These are phyloP conservation scores for Rhododendron williamsianum DNA, from an alignment of 148 eudicot genomes.

Conservation along the genomic window DNA sequence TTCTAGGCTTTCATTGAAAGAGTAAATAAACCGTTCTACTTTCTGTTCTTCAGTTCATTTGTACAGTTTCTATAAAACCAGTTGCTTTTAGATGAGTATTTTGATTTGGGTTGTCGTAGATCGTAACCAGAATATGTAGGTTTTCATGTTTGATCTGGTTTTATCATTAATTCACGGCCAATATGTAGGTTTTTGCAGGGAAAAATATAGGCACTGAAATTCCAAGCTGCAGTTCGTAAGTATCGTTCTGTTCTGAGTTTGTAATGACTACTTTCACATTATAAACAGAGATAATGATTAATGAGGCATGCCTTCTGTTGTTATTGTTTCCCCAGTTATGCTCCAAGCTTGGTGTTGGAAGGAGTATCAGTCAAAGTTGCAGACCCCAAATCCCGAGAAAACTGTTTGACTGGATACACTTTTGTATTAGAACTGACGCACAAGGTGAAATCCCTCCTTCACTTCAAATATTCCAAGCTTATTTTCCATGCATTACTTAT, in stretches of 20 bases:
- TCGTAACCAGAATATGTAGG: background rate
- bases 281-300: background rate
- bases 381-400: constrained; percentile 67
- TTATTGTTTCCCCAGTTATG: constrained; percentile 38
- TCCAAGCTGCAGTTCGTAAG: constrained; percentile 73
- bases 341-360: constrained; percentile 70
- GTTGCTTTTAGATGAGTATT: background rate
- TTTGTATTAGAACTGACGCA: constrained; percentile 56
- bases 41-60: background rate
- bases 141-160: background rate
- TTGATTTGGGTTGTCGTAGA: background rate
- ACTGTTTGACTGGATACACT: constrained; percentile 65
- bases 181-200: constrained; percentile 49
- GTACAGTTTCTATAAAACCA: background rate
- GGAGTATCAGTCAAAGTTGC: constrained; percentile 62
- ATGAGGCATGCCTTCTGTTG: background rate
- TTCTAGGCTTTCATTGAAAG: background rate
- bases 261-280: background rate
- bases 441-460: constrained; percentile 38
- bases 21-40: background rate
- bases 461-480: background rate
- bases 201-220: constrained; percentile 54
- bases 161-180: constrained; percentile 2
- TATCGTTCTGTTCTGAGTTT: constrained; percentile 6
- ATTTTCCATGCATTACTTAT: background rate